Evolutionary conservation across 176 grass and related monocot species (phyloP).

Genomic region (Poa pratensis): DNA sequence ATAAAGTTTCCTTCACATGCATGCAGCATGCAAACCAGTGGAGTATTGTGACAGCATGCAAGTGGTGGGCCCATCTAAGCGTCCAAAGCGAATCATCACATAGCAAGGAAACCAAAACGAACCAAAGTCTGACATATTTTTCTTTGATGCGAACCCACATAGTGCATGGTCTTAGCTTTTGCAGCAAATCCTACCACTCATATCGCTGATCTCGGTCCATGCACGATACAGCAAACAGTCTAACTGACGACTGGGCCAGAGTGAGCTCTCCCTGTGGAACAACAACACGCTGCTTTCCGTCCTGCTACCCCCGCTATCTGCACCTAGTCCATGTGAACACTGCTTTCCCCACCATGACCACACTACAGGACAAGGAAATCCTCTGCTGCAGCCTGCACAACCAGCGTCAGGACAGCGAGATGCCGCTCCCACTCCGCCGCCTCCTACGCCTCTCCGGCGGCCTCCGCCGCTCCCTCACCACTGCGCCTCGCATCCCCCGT

Average conservation of each 20-base stretch:
- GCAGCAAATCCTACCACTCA: background rate
- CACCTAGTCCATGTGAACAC: background rate
- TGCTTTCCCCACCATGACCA: background rate
- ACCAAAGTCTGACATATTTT: too few species aligned
- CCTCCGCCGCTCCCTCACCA: background rate
- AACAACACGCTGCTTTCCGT: background rate
- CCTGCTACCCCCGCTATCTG: too few species aligned
- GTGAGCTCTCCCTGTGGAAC: background rate
- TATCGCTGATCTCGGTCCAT: background rate
- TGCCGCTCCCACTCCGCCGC: background rate
- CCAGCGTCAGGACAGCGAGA: background rate
- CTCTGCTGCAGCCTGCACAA: background rate
- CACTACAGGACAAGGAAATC: background rate
- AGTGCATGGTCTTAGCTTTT: background rate
- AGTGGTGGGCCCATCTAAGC: too few species aligned
- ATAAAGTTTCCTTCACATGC: too few species aligned
- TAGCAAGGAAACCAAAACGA: too few species aligned
- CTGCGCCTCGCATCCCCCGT: background rate
- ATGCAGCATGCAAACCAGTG: too few species aligned
- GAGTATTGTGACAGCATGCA: too few species aligned
- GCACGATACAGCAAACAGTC: background rate
- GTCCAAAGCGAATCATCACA: too few species aligned
- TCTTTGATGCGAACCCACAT: too few species aligned
- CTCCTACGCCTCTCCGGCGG: slow-evolving; percentile 6
- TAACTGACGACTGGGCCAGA: background rate